Evolutionary conservation across 352 stramenopile species (phyloP), one percentile per base, ranked within the genome.

Genomic region (Phytophthora citrophthora): DNA sequence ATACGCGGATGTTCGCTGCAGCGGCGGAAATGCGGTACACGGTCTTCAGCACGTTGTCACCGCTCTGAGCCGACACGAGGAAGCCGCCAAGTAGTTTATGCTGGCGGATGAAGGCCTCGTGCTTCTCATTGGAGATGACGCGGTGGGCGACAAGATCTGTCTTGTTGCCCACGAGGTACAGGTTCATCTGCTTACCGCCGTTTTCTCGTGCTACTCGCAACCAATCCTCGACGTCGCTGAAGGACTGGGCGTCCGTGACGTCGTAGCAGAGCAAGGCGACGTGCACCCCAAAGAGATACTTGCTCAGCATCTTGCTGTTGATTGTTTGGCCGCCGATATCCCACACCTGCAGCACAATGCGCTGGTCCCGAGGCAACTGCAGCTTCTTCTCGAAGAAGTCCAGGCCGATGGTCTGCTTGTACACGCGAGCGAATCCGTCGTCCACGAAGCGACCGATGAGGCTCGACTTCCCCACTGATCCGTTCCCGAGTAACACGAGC

Each of bases 381-480:
- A 96, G 75, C 57, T 86, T 90, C 65, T 95, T 95, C 72, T 96
- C 86, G 59, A 86, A 97, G 54, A 95, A 95, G 69, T 95, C 89
- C 15, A 95, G 67, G 7, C 88, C 85, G 48, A 96, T 83, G 1
- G 88, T 96, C 60, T 96, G 88, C 56, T 92, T 93, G 78, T 97
- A 97, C 60, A 90, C 73, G 38, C 72, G 81, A 47, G 73, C 76
- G 64, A 95, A 96, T 44, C 86, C 87, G 56, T 93, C 81, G 41
- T 88, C 79, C 4, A 93, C 76, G 45, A 96, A 97, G 15, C 86
- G 83, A 36, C 80, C 77, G 52, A 95, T 93, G 51, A 97, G 77
- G 53, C 79, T 94, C 5, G 80, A 90, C 62, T 96, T 96, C 27
- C 88, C 85, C n/a, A 96, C 88, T 9, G 78, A 94, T 10, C 84